Base-by-base conservation (phyloP, 345 rosid genomes). In the Bruguiera gymnorhiza region DNA sequence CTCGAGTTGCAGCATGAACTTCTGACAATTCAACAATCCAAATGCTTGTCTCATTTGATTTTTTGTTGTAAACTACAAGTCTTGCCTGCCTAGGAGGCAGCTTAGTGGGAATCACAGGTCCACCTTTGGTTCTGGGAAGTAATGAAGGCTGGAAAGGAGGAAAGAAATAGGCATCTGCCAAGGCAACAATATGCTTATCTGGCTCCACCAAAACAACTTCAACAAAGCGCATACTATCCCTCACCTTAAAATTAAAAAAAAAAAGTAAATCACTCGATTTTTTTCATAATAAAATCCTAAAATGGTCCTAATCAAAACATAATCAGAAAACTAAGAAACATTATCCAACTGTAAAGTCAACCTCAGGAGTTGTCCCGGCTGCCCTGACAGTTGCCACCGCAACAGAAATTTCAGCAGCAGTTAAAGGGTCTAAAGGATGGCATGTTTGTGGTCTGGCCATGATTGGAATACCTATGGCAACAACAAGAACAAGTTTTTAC, bases 111-210 rank as follows among this genome's bases (percentile, higher is more conserved):
- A 92, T 87, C 60, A 90, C 69, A 34, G 95, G 92, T 55, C 96
- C 98, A 68, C 90, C 86, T 84, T 88, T 92, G 48, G 78, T 86
- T 83, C 92, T 88, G n/a, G 91, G 91, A 69, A 92, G 84, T 32
- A 92, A 72, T n/a, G 98, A 92, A 69, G 96, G 96, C 82, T 92
- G 96, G 82, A 92, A 90, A 6, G 98, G 98, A 34, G 98, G 96
- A 76, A 92, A 92, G 77, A 92, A 92, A 79, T 92, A 90, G 43
- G 96, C 98, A 86, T 92, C 98, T 26, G 96, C 98, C 62, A 90
- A 62, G 34, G 98, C 98, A 77, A 92, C 91, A 67, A 90, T 92
- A 61, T 84, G 78, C 68, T 90, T 90, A 1, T 79, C 89, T 11
- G 98, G 98, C 72, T 92, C 98, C 71, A 84, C 65, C 52, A 89